These are phyloP conservation scores for Hordeum marinum DNA, from an alignment of 176 grass and related monocot genomes.

Conservation along the genomic window DNA sequence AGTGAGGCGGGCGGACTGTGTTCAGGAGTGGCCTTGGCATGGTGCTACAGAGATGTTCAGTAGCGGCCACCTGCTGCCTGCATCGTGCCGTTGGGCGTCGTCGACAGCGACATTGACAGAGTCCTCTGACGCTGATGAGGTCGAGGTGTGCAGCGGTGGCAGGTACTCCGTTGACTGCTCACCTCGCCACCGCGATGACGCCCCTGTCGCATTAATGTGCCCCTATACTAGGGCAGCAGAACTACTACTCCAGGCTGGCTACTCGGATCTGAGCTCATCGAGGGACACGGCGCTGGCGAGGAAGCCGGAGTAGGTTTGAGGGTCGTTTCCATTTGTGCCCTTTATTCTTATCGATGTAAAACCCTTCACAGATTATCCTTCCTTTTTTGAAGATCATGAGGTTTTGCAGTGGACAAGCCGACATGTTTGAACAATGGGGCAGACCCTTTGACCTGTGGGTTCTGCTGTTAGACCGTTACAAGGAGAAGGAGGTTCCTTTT, in stretches of 20 bases:
- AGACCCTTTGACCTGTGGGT: too few relatives aligned
- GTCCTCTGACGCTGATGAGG: slow-evolving; percentile 70
- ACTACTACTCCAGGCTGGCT: slow-evolving; percentile 82
- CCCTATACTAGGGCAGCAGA: slow-evolving; percentile 33
- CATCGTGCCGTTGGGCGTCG: slow-evolving; percentile 39
- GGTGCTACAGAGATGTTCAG: slow-evolving; percentile 80
- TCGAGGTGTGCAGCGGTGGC: slow-evolving; percentile 53
- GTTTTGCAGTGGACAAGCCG: too few relatives aligned
- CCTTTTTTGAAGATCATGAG: too few relatives aligned
- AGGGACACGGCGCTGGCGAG: slow-evolving; percentile 58
- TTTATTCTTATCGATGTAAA: too few relatives aligned
- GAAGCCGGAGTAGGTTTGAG: too few relatives aligned
- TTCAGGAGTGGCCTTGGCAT: slow-evolving; percentile 68
- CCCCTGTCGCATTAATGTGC: slow-evolving; percentile 3
- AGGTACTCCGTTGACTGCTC: too few relatives aligned
- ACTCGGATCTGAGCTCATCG: slow-evolving; percentile 86
- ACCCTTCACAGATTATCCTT: too few relatives aligned
- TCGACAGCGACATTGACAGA: slow-evolving; percentile 80
- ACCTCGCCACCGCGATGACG: slow-evolving; percentile 34
- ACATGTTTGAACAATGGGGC: too few relatives aligned
- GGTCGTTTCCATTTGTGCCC: too few relatives aligned
- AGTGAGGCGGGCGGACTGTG: too few relatives aligned
- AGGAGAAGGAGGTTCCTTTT: too few relatives aligned
- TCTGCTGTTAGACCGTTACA: too few relatives aligned
- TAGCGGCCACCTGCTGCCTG: slow-evolving; percentile 63